Percentiles rank a stretch among this genome's conserved stretches.
These are phyloP conservation scores for Aristolochia contorta DNA, from an alignment of 164 flowering plant genomes.

Conservation along the genomic window DNA sequence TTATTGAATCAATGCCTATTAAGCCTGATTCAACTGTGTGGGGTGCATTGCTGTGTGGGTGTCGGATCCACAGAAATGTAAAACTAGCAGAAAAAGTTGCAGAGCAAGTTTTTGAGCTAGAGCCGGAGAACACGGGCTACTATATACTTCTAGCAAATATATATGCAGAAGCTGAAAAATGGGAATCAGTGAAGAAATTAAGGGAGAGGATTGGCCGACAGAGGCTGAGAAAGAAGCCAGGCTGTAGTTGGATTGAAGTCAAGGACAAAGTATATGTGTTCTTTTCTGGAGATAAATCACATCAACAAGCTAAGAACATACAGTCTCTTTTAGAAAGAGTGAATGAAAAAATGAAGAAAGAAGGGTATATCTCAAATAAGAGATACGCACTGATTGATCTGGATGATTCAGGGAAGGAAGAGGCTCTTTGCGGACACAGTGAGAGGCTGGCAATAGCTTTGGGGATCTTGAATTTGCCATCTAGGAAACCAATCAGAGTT, in stretches of 20 bases:
- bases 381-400: conserved; percentile 36
- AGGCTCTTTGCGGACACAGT: conserved; percentile 54
- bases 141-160: conserved; percentile 50
- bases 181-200: conserved; percentile 47
- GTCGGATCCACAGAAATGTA: conserved; percentile 46
- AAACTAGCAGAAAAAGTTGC: conserved; percentile 62
- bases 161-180: conserved; percentile 59
- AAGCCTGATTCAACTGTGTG: conserved; percentile 55
- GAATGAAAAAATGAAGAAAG: conserved; percentile 31
- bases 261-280: conserved; percentile 41
- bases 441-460: conserved; percentile 62
- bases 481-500: conserved; percentile 38
- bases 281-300: conserved; percentile 35
- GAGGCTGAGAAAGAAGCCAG: conserved; percentile 39
- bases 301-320: conserved; percentile 30
- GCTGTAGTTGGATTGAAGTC: conserved; percentile 66
- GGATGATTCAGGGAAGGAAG: conserved; percentile 38
- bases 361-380: conserved; percentile 25
- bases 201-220: conserved; percentile 27
- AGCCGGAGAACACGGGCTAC: conserved; percentile 56
- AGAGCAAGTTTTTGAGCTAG: conserved; percentile 43
- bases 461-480: conserved; percentile 39
- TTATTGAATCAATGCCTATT: conserved; percentile 47
- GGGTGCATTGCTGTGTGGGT: conserved; percentile 56
- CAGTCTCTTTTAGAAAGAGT: conserved; percentile 24